These are phyloP conservation scores for Rhizoclosmatium sp. DNA, from an alignment of 192 early-diverging fungal species.

Conservation along the genomic window DNA sequence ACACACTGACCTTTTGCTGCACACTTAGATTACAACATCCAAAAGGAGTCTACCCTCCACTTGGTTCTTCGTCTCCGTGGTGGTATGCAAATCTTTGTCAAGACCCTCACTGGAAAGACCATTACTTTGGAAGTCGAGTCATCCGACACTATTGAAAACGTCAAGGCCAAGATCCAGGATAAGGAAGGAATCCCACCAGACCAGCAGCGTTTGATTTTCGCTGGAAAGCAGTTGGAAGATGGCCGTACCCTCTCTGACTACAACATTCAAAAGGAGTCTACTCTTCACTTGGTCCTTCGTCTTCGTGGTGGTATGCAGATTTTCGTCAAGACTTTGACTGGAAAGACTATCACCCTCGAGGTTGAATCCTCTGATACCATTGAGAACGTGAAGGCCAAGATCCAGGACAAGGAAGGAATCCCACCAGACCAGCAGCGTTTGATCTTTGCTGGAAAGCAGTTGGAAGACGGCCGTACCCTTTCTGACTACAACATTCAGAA, in stretches of 20 bases:
- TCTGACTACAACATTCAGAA: constrained; percentile 81
- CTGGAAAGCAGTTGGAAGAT: constrained; percentile 82
- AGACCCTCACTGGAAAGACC: constrained; percentile 81
- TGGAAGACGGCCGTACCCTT: constrained; percentile 76
- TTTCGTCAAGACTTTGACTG: constrained; percentile 80
- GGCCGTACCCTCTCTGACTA: constrained; percentile 77
- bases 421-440: constrained; percentile 80
- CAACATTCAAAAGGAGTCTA: constrained; percentile 79
- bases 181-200: constrained; percentile 82
- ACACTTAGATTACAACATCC: constrained; percentile 68
- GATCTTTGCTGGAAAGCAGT: constrained; percentile 81
- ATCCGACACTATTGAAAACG: constrained; percentile 80
- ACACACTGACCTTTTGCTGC: not conserved
- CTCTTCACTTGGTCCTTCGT: constrained; percentile 72
- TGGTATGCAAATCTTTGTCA: constrained; percentile 80
- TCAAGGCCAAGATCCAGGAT: constrained; percentile 84
- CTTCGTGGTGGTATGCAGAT: constrained; percentile 76
- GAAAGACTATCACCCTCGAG: constrained; percentile 79
- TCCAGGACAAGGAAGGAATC: constrained; percentile 83
- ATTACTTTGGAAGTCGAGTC: constrained; percentile 79
- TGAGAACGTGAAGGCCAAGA: constrained; percentile 80
- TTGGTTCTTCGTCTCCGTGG: constrained; percentile 70
- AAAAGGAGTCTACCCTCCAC: constrained; percentile 72
- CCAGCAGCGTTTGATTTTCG: constrained; percentile 83
- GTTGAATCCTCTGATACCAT: constrained; percentile 80